These are phyloP conservation scores for Elymus sibiricus DNA, from an alignment of 176 grass and related monocot genomes.

Conservation along the genomic window DNA sequence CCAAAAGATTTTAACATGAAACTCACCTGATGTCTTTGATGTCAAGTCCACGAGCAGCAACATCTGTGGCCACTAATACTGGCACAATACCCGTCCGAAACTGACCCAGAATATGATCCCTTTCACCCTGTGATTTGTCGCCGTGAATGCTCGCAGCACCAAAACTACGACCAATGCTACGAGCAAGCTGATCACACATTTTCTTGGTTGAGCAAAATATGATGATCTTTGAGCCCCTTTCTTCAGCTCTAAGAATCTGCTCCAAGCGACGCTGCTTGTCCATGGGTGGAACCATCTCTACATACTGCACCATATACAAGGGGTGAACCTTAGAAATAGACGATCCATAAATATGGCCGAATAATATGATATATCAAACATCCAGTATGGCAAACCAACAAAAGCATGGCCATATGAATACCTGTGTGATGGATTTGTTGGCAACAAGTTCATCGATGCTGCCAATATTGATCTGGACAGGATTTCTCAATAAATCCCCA, in stretches of 20 bases:
- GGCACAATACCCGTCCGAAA: conserved; percentile 76
- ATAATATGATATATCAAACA: conserved; percentile 6
- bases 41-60: conserved; percentile 94
- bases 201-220: conserved; percentile 97
- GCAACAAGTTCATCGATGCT: conserved; percentile 88
- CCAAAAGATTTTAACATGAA: conserved; percentile 27
- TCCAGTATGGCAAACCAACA: conserved; percentile 16
- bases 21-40: conserved; percentile 88
- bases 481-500: conserved; percentile 86
- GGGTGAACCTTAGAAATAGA: conserved; percentile 6
- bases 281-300: conserved; percentile 79
- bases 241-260: conserved; percentile 92
- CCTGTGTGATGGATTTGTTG: conserved; percentile 98
- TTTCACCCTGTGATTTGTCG: conserved; percentile 87
- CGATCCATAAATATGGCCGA: conserved; percentile 3
- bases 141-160: conserved; percentile 86
- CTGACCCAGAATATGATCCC: conserved; percentile 88
- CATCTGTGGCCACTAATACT: conserved; percentile 97
- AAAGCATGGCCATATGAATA: conserved; percentile 25
- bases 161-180: conserved; percentile 71
- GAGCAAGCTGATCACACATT: conserved; percentile 84
- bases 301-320: conserved; percentile 50
- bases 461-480: conserved; percentile 93
- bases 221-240: conserved; percentile 93
- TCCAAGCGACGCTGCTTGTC: conserved; percentile 85